A percentile compares a stretch with the other conserved stretches of the same genome.
These are phyloP conservation scores for Eucalyptus marginata DNA, from an alignment of 345 rosid species.

Conservation along the genomic window DNA sequence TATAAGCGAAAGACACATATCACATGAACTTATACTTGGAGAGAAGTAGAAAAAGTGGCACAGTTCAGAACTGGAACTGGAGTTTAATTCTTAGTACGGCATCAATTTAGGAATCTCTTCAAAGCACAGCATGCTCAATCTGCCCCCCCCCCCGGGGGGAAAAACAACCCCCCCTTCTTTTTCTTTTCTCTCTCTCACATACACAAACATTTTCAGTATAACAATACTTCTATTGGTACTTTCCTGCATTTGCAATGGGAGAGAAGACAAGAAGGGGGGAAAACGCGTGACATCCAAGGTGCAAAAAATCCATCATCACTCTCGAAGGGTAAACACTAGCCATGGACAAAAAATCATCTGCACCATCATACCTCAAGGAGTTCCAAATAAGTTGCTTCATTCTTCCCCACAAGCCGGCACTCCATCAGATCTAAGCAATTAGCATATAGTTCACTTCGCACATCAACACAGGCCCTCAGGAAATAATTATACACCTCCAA, in stretches of 20 bases:
- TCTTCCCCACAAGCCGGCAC: constrained; percentile 45
- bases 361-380: constrained; percentile 62
- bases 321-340: background rate
- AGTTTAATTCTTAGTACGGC: background rate
- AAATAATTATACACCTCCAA: constrained; percentile 49
- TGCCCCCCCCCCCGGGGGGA: background rate
- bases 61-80: background rate
- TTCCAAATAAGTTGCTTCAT: constrained; percentile 52
- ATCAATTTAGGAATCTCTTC: background rate
- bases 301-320: background rate
- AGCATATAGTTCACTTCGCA: constrained; percentile 21
- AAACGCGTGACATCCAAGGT: background rate
- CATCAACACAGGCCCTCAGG: constrained; percentile 41
- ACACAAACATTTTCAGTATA: background rate
- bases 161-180: background rate
- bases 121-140: background rate
- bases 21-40: background rate
- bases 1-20: background rate
- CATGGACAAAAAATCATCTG: background rate
- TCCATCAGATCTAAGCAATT: constrained; percentile 85
- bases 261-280: background rate
- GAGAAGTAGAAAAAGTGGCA: background rate
- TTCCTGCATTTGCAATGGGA: background rate
- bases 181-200: background rate
- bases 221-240: background rate